Evolutionary conservation across 345 rosid genomes (phyloP), one percentile per base, ranked within the genome.

Genomic region (Noccaea bulbosa): DNA sequence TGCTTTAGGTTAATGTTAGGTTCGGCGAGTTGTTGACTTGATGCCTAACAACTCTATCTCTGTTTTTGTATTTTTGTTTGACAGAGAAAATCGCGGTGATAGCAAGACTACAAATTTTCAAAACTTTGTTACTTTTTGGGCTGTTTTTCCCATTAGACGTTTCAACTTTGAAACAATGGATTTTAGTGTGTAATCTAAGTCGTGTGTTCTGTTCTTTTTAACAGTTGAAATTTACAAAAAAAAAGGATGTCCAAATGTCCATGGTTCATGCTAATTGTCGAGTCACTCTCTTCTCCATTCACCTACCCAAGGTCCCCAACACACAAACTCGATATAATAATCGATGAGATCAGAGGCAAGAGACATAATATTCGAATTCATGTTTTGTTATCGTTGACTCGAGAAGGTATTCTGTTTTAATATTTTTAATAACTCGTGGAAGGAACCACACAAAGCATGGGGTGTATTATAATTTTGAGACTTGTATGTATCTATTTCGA

Each of bases 1-100:
- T 60, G 64, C 63, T 74, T 74, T 74, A 60, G 78, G 78, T 74
- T 74, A 52, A 74, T 74, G 78, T 75, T 75, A 75, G 78, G 78
- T 75, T 75, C 65, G 78, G 78, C 78, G 50, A 68, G 74, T 75
- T 75, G 70, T 75, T 75, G 78, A 75, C 78, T 75, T 68, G 78
- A 74, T 11, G 74, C 70, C 32, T 75, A 75, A 62, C 78, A 69
- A 69, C 75, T 75, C 65, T 74, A 44, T 37, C 34, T 65, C 38
- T 55, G 32, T 72, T 51, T 52, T 33, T 51, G 44, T 71, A 27
- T 49, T 52, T 35, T 38, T 37, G 20, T 48, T 62, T 63, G 52
- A 38, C 1, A 33, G 70, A 75, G 79, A 75, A 62, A 75, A 69
- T 75, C 63, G 43, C 65, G 78, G 70, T 68, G 52, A 74, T 52